phyloP scores from a whole-genome alignment of 2,329 filamentous ascomycete species.

The Cryoendolithus antarcticus region DNA sequence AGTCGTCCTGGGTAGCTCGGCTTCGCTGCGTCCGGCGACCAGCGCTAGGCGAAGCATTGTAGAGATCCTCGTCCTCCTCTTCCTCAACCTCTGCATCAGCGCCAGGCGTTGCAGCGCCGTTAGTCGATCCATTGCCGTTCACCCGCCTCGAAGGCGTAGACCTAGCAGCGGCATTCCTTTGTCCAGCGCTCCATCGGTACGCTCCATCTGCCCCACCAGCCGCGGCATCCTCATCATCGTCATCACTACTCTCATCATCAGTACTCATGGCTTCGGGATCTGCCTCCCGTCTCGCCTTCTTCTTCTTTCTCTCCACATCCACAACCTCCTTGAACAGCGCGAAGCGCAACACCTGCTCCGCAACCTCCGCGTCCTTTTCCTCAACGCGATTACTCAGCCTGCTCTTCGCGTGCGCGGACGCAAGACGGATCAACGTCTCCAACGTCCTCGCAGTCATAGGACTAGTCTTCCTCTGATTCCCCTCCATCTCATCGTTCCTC shows the following conservation, averaged over 20 bases:
- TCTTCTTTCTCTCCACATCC: slow-evolving; percentile 63
- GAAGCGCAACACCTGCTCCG: slow-evolving; percentile 82
- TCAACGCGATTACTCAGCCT: slow-evolving; percentile 80
- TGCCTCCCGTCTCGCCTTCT: slow-evolving; percentile 53
- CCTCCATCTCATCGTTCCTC: slow-evolving; percentile 89
- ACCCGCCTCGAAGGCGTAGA: slow-evolving; percentile 15
- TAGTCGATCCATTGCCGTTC: slow-evolving; percentile 20
- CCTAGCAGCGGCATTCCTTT: slow-evolving; percentile 4
- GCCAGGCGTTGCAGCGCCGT: slow-evolving; percentile 28
- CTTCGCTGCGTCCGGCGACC: slow-evolving; percentile 31
- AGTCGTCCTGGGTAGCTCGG: slow-evolving; percentile 21
- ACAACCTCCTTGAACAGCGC: slow-evolving; percentile 95
- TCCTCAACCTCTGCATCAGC: slow-evolving; percentile 23
- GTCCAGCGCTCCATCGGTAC: slow-evolving; percentile 3
- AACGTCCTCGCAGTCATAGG: slow-evolving; percentile 95
- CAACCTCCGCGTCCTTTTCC: slow-evolving; percentile 74
- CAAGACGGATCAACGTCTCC: slow-evolving; percentile 94
- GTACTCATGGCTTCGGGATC: slow-evolving; percentile 43
- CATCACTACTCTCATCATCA: slow-evolving; percentile 46
- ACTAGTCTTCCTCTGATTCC: slow-evolving; percentile 83
- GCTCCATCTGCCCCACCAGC: not conserved
- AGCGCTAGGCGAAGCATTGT: slow-evolving; percentile 38
- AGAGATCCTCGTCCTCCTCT: slow-evolving; percentile 33
- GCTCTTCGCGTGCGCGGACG: slow-evolving; percentile 90
- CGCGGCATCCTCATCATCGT: slow-evolving; percentile 34